Percentiles rank a stretch among this genome's conserved stretches.
These are phyloP conservation scores for Akanthomyces dipterigenus DNA, from an alignment of 2,329 filamentous ascomycete genomes.

Conservation along the genomic window DNA sequence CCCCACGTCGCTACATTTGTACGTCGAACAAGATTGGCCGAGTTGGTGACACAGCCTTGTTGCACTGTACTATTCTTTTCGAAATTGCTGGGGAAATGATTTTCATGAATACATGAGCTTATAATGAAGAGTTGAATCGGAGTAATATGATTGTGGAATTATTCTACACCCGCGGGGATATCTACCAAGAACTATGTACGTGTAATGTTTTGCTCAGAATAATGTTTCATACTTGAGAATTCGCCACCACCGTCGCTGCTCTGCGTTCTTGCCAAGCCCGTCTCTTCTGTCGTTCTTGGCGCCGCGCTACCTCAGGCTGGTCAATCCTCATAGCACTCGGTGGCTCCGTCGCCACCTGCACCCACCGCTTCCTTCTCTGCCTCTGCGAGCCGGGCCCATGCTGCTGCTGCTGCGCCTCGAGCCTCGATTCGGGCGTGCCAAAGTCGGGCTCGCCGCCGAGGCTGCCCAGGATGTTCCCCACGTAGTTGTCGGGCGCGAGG, in stretches of 20 bases:
- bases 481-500: constrained; percentile 54
- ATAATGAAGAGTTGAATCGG: neutral
- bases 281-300: neutral
- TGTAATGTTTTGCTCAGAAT: neutral
- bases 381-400: neutral
- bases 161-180: neutral
- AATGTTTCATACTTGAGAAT: neutral
- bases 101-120: neutral
- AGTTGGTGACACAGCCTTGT: neutral
- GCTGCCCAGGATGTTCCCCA: constrained; percentile 65
- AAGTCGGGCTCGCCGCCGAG: constrained; percentile 61
- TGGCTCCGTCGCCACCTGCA: neutral
- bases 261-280: neutral
- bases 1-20: neutral
- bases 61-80: neutral
- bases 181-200: neutral
- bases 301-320: neutral
- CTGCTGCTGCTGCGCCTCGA: neutral
- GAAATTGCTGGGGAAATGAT: neutral
- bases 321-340: neutral
- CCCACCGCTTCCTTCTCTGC: neutral
- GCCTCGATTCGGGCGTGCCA: constrained; percentile 29
- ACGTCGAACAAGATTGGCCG: neutral
- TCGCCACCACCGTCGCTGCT: neutral
- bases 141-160: neutral